A percentile compares a stretch with the other conserved stretches of the same genome.
Conservation (phyloP, 495 filamentous ascomycete genomes). For the Xylaria longipes region DNA sequence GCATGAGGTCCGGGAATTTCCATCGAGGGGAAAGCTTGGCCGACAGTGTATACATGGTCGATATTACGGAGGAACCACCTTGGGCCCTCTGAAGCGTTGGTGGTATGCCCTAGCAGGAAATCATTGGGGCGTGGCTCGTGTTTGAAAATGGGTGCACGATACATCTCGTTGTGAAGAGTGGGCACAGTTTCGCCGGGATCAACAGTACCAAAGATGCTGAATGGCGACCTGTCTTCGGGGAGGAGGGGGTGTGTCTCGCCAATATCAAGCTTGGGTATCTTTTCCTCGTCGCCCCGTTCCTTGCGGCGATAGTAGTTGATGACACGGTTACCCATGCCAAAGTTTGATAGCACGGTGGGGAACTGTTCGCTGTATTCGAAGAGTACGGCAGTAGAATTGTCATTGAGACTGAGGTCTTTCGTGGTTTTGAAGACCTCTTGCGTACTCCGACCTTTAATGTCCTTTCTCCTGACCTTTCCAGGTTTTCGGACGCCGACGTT, state of each 20-base stretch:
- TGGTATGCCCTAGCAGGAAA: conserved; percentile 84
- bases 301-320: conserved; percentile 96
- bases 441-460: conserved; percentile 73
- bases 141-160: conserved; percentile 88
- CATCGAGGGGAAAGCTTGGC: conserved; percentile 87
- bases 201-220: conserved; percentile 91
- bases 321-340: conserved; percentile 93
- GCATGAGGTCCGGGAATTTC: conserved; percentile 94
- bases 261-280: conserved; percentile 60
- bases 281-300: conserved; percentile 72
- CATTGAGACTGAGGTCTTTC: conserved; percentile 79
- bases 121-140: conserved; percentile 80
- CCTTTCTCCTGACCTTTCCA: conserved; percentile 78
- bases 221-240: conserved; percentile 93
- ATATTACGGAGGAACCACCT: conserved; percentile 84
- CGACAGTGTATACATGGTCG: conserved; percentile 86
- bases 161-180: conserved; percentile 94
- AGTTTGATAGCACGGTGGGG: conserved; percentile 88
- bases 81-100: conserved; percentile 73
- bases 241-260: conserved; percentile 87
- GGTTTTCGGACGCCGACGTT: conserved; percentile 65
- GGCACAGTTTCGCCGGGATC: conserved; percentile 88
- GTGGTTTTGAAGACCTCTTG: conserved; percentile 76
- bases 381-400: conserved; percentile 84
- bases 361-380: conserved; percentile 97